Conservation (phyloP, 225 moss, liverwort and hornwort genomes). For the Sphagnum contortum region DNA sequence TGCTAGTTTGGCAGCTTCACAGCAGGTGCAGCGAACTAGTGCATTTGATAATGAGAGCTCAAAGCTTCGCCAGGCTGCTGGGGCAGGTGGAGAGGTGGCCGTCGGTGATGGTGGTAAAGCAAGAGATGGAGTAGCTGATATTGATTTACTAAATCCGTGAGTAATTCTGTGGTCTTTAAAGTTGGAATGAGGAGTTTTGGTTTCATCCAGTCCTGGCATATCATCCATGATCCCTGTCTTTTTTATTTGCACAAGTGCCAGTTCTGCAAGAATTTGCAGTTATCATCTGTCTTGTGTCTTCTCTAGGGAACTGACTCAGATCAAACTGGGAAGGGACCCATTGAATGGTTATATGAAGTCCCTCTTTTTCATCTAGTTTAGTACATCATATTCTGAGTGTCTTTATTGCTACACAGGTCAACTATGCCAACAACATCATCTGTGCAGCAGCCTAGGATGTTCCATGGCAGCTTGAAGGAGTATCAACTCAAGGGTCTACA, state of each 20-base stretch:
- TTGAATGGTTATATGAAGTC: too few species aligned
- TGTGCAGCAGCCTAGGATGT: constrained; percentile 92
- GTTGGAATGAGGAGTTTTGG: too few species aligned
- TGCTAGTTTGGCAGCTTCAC: constrained; percentile 59
- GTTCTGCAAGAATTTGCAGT: not conserved
- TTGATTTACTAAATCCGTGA: constrained; percentile 87
- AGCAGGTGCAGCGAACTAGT: constrained; percentile 62
- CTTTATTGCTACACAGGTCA: constrained; percentile 29
- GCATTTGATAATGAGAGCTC: constrained; percentile 76
- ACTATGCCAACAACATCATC: constrained; percentile 92
- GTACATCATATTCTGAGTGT: too few species aligned
- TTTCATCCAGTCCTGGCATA: too few species aligned
- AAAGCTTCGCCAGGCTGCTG: constrained; percentile 63
- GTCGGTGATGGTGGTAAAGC: constrained; percentile 18
- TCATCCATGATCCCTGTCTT: not conserved
- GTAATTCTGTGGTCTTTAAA: constrained; percentile 5
- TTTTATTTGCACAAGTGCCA: not conserved
- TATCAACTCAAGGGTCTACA: constrained; percentile 96
- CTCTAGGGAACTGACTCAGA: too few species aligned
- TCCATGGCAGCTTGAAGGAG: constrained; percentile 79
- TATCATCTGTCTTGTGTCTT: too few species aligned
- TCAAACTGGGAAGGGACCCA: too few species aligned
- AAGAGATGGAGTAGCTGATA: constrained; percentile 58
- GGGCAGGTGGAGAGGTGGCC: constrained; percentile 15
- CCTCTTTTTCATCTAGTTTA: too few species aligned